These are phyloP conservation scores for Vachellia collinsii DNA, from an alignment of 306 rosid genomes.

Conservation along the genomic window DNA sequence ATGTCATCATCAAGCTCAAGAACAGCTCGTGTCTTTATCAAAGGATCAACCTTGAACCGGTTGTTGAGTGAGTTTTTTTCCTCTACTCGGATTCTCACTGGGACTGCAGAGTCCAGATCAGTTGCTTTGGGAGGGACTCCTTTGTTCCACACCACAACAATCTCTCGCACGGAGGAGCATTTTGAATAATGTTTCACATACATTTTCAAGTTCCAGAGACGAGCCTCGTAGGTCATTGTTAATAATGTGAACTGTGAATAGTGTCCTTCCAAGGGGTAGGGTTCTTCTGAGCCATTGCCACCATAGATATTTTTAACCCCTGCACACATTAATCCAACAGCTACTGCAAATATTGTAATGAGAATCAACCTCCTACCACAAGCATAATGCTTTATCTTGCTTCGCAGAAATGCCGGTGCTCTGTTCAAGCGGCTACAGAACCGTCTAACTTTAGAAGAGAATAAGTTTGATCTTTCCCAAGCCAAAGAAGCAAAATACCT, in stretches of 20 bases:
- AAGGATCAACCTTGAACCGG: slow-evolving; percentile 72
- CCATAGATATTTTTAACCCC: slow-evolving; percentile 81
- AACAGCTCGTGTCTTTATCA: slow-evolving; percentile 87
- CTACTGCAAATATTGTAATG: slow-evolving; percentile 57
- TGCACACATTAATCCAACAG: slow-evolving; percentile 73
- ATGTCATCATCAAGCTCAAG: slow-evolving; percentile 99
- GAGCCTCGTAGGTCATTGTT: slow-evolving; percentile 97
- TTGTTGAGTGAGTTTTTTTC: slow-evolving; percentile 83
- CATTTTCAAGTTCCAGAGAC: slow-evolving; percentile 95
- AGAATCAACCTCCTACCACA: slow-evolving; percentile 83
- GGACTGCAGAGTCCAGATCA: slow-evolving; percentile 89
- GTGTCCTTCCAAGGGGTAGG: slow-evolving; percentile 72
- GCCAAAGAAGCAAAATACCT: slow-evolving; percentile 53
- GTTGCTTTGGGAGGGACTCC: slow-evolving; percentile 76
- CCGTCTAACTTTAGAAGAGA: slow-evolving; percentile 67
- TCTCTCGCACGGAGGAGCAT: slow-evolving; percentile 90
- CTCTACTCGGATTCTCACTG: slow-evolving; percentile 81
- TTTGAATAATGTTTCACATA: slow-evolving; percentile 90
- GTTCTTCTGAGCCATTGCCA: slow-evolving; percentile 91
- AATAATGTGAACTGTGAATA: slow-evolving; percentile 90
- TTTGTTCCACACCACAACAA: slow-evolving; percentile 98
- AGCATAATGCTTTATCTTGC: slow-evolving; percentile 71
- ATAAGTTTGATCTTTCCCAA: slow-evolving; percentile 72
- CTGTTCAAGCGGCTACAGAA: slow-evolving; percentile 87
- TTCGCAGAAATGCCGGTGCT: slow-evolving; percentile 64